A percentile compares a stretch with the other conserved stretches of the same genome.
Conservation (phyloP, 805 yeast genomes). For the Lipomyces lipofer region DNA sequence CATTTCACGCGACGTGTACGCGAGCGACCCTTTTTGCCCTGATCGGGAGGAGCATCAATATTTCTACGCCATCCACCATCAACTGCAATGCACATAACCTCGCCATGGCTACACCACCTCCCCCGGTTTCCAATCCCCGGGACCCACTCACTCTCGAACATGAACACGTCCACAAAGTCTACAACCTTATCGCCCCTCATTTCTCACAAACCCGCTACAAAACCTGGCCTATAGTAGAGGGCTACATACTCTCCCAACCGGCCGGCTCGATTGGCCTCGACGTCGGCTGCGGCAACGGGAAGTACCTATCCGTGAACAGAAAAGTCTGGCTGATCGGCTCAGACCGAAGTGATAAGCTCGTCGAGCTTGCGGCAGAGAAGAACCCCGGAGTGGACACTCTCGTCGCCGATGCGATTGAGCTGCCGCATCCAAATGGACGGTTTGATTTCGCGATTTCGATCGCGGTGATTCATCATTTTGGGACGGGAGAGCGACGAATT, state of each 20-base stretch:
- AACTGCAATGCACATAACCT: neutral
- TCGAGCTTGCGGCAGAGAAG: conserved; percentile 5
- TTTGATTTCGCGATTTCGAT: conserved; percentile 90
- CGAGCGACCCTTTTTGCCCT: neutral
- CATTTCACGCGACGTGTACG: too few relatives aligned
- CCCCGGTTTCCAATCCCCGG: too few relatives aligned
- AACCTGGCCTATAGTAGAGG: conserved; percentile 95
- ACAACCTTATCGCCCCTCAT: conserved; percentile 88
- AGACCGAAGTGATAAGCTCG: conserved; percentile 38
- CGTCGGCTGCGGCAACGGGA: conserved; percentile 97
- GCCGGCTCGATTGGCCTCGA: conserved; percentile 77
- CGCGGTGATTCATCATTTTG: conserved; percentile 94
- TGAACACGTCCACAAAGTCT: conserved; percentile 83
- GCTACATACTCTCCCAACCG: conserved; percentile 53
- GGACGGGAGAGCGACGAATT: conserved; percentile 77
- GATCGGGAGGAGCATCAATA: neutral
- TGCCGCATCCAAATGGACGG: conserved; percentile 54
- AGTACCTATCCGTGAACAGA: conserved; percentile 72
- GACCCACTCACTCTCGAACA: conserved; percentile 50
- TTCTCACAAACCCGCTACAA: conserved; percentile 92
- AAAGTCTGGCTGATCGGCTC: conserved; percentile 70
- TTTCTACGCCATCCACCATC: neutral
- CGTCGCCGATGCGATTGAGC: conserved; percentile 75
- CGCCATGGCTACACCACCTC: neutral
- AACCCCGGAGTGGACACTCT: conserved; percentile 55